Percentiles rank a stretch among this genome's conserved stretches.
Conservation (phyloP, 2,329 filamentous ascomycete species). For the Phoma herbarum region DNA sequence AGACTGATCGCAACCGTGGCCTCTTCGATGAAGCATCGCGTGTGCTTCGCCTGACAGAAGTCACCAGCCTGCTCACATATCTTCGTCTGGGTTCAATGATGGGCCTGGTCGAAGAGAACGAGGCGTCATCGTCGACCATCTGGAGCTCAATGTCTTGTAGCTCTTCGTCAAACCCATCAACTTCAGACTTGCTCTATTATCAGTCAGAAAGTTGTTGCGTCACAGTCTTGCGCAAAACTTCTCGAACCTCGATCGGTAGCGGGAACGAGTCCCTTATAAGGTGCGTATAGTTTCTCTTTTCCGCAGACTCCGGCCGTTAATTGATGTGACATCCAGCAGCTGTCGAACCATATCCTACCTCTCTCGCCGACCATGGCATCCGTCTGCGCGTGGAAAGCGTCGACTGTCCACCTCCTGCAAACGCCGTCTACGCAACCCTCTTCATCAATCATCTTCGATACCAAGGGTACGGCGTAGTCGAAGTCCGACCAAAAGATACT, state of each 20-base stretch:
- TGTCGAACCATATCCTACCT: slow-evolving; percentile 40
- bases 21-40: slow-evolving; percentile 1
- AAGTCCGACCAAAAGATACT: slow-evolving; percentile 37
- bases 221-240: background rate
- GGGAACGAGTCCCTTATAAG: slow-evolving; percentile 27
- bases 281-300: background rate
- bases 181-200: slow-evolving; percentile 2
- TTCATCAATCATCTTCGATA: slow-evolving; percentile 32
- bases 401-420: slow-evolving; percentile 31
- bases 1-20: background rate
- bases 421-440: slow-evolving; percentile 13
- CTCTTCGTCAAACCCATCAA: background rate
- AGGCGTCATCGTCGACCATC: background rate
- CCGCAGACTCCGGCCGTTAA: background rate
- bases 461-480: slow-evolving; percentile 35
- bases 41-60: slow-evolving; percentile 5
- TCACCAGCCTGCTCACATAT: slow-evolving; percentile 3
- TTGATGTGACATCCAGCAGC: slow-evolving; percentile 31
- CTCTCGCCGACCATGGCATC: slow-evolving; percentile 43
- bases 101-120: slow-evolving; percentile 4
- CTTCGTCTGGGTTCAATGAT: slow-evolving; percentile 7
- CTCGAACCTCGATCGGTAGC: slow-evolving; percentile 7
- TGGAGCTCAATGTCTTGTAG: background rate
- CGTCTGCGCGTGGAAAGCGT: slow-evolving; percentile 40
- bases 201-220: background rate